Percentiles rank a stretch among this genome's conserved stretches.
phyloP scores from a whole-genome alignment of 2,329 filamentous ascomycete species.

The Colletotrichum simmondsii region DNA sequence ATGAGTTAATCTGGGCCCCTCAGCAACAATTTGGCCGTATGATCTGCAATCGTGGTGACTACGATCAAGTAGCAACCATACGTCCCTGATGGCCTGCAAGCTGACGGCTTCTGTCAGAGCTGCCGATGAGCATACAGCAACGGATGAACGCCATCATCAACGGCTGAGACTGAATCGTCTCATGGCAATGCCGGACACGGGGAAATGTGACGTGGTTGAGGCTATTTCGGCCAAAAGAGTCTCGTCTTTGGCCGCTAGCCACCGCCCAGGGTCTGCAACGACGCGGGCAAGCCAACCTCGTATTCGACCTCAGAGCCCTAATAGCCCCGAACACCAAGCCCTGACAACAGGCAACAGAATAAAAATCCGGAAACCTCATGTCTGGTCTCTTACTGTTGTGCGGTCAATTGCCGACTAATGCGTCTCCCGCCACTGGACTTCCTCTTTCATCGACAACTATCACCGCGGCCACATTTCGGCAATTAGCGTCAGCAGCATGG shows the following conservation, averaged over 20 bases:
- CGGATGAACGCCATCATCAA: not conserved
- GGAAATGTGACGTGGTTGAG: conserved; percentile 25
- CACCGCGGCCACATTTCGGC: not conserved
- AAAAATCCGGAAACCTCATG: conserved; percentile 12
- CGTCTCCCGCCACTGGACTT: not conserved
- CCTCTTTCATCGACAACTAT: not conserved
- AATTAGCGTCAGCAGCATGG: not conserved
- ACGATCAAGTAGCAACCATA: not conserved
- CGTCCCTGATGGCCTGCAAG: not conserved
- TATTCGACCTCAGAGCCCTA: conserved; percentile 17
- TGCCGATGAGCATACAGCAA: conserved; percentile 11
- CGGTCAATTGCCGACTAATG: conserved; percentile 6
- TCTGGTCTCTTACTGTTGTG: not conserved
- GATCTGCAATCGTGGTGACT: not conserved
- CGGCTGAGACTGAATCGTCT: conserved; percentile 8
- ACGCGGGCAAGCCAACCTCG: conserved; percentile 20
- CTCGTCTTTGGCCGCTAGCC: conserved; percentile 14
- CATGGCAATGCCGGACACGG: conserved; percentile 9
- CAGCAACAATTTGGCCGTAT: not conserved
- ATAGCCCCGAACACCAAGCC: not conserved
- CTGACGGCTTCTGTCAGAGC: not conserved
- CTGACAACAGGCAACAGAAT: conserved; percentile 23
- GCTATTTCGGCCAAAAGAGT: conserved; percentile 18
- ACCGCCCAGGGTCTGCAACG: conserved; percentile 5
- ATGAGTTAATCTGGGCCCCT: not conserved